These are phyloP conservation scores for Geoglossum cookeanum DNA, from an alignment of 2,329 filamentous ascomycete species.

Conservation along the genomic window DNA sequence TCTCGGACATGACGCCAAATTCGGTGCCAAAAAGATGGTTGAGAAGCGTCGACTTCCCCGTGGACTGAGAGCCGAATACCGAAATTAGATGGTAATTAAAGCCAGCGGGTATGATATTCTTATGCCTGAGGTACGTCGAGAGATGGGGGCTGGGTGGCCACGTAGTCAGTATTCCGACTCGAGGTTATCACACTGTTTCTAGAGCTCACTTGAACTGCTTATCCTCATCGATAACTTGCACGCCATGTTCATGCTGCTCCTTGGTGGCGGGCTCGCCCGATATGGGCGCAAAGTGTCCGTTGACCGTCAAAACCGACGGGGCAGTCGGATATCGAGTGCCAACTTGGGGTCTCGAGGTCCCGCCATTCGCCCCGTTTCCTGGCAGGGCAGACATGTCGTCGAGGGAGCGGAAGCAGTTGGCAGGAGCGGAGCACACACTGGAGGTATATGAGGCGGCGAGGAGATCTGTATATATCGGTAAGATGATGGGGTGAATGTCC, in stretches of 20 bases:
- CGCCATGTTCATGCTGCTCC: conserved; percentile 70
- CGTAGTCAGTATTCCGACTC: neutral
- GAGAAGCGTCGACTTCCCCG: conserved; percentile 89
- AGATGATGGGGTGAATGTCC: neutral
- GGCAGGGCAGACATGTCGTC: neutral
- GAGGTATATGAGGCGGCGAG: neutral
- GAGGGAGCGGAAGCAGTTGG: neutral
- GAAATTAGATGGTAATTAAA: conserved; percentile 99
- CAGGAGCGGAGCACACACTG: neutral
- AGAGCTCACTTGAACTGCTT: conserved; percentile 81
- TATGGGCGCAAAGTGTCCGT: conserved; percentile 61
- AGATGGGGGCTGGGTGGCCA: conserved; percentile 32
- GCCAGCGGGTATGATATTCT: conserved; percentile 66
- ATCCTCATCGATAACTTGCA: conserved; percentile 91
- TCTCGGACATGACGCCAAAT: conserved; percentile 96
- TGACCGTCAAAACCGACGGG: conserved; percentile 35
- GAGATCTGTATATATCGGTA: neutral
- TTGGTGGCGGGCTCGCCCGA: conserved; percentile 42
- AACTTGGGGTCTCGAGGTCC: neutral
- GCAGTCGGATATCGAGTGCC: conserved; percentile 17
- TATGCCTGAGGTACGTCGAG: conserved; percentile 60
- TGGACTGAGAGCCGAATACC: conserved; percentile 96
- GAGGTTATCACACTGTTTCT: neutral
- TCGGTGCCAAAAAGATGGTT: conserved; percentile 91
- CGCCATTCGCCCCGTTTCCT: neutral